Base-by-base conservation (phyloP, 495 filamentous ascomycete genomes). In the Podospora appendiculata region DNA sequence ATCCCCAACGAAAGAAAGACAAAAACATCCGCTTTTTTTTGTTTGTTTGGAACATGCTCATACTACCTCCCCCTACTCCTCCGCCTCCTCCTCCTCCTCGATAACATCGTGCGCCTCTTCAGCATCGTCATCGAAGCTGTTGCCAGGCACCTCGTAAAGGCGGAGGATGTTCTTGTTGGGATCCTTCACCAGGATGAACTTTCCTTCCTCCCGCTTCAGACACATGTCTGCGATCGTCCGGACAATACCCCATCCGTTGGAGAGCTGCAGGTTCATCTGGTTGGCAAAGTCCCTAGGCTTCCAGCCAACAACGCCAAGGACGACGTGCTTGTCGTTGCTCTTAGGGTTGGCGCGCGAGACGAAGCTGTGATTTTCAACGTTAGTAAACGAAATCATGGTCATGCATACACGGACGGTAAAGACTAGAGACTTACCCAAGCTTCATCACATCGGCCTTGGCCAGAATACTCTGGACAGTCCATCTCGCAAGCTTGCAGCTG, bases 211-310 rank as follows among this genome's bases (percentile, higher is more conserved):
- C 62, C 81, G 79, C 71, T 84, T 79, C 50, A 88, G 69, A 58
- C 80, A 82, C 81, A 96, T 94, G 70, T 98, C 93, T 52, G 88
- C 86, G 57, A 98, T 93, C 12, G 94, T 97, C 55, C 93, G 87
- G 41, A 98, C 94, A 51, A 98, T 97, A 71, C 92, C 93, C 94
- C 94, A 98, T 54, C 94, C 94, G 71, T 97, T 98, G 63, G 85
- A 85, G 39, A 97, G 81, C 66, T 89, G 91, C 57, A 98, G 72
- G 69, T 95, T 96, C 93, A 98, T 98, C 78, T 98, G 93, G 67
- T 81, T 79, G 46, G 94, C 94, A 62, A 98, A 96, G 61, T 98
- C 94, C 59, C 85, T 82, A 34, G 93, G 93, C 77, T 97, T 97
- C 82, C 95, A 96, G 70, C 89, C 89, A 6, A 94, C 82, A 50